A percentile compares a stretch with the other conserved stretches of the same genome.
Evolutionary conservation across 345 rosid genomes (phyloP).

Genomic region (Eucalyptus cloeziana): DNA sequence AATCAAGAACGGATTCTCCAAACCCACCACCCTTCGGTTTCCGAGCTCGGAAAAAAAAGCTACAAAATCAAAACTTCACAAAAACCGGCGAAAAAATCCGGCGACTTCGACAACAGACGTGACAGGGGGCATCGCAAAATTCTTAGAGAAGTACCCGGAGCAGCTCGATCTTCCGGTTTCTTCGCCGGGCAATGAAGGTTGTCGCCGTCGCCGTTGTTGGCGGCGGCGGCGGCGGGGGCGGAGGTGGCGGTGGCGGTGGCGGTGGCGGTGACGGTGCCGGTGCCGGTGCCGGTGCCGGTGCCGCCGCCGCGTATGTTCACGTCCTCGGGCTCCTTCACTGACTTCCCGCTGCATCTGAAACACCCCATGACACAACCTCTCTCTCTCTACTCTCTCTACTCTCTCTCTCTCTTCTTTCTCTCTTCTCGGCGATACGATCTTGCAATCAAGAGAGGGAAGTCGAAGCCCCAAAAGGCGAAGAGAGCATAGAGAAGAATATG

Average conservation of each 20-base stretch:
- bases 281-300: neutral
- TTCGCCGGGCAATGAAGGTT: slow-evolving; percentile 21
- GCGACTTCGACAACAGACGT: neutral
- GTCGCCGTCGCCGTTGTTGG: neutral
- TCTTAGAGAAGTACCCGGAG: neutral
- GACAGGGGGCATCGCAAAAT: neutral
- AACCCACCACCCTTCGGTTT: neutral
- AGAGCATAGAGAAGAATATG: neutral
- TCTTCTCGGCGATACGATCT: neutral
- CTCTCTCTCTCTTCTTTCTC: neutral
- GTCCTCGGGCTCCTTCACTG: slow-evolving; percentile 22
- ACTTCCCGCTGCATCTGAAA: slow-evolving; percentile 33
- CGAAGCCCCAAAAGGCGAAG: neutral
- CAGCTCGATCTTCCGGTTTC: slow-evolving; percentile 17
- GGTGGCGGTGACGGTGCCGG: neutral
- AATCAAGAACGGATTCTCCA: neutral
- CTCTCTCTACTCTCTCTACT: neutral
- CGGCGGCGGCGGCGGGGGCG: neutral
- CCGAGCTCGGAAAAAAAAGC: neutral
- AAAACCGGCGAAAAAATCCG: neutral
- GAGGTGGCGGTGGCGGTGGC: neutral
- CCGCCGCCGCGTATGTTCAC: neutral
- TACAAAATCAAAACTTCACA: neutral
- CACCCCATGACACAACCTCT: slow-evolving; percentile 42
- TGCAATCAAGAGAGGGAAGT: neutral